Percentiles rank a stretch among this genome's conserved stretches.
phyloP scores from a whole-genome alignment of 2,329 filamentous ascomycete species.

The Tolypocladium guangdongense region DNA sequence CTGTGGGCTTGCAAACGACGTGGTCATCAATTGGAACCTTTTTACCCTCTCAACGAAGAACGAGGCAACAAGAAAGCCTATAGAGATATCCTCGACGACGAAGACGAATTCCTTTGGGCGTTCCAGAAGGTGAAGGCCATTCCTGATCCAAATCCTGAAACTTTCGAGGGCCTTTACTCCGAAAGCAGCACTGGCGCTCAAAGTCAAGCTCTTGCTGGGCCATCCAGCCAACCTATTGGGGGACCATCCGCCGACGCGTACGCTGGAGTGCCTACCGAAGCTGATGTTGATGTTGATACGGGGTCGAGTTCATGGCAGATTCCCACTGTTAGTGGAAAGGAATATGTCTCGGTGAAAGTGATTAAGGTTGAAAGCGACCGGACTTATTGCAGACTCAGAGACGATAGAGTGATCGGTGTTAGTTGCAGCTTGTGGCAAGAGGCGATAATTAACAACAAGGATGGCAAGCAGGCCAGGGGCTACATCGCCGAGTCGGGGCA shows the following conservation, averaged over 20 bases:
- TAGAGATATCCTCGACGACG: background rate
- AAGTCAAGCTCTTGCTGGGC: background rate
- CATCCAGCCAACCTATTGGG: too few species aligned
- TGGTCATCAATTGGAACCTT: background rate
- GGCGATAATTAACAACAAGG: background rate
- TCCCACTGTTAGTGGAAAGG: background rate
- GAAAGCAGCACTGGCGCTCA: background rate
- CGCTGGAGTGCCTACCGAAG: background rate
- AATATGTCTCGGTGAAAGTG: background rate
- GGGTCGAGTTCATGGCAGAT: background rate
- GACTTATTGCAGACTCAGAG: background rate
- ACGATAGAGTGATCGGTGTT: background rate
- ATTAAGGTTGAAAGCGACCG: too few species aligned
- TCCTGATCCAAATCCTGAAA: background rate
- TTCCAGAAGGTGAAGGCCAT: background rate
- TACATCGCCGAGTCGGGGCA: background rate
- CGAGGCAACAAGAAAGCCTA: background rate
- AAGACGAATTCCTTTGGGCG: background rate
- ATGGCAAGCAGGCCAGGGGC: background rate
- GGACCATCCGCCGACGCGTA: too few species aligned
- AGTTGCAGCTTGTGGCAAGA: background rate
- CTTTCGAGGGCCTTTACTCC: background rate
- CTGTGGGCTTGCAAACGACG: background rate
- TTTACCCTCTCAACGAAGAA: background rate
- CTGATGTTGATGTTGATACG: background rate